Evolutionary conservation across 345 rosid genomes (phyloP).

Genomic region (Linum tenue): DNA sequence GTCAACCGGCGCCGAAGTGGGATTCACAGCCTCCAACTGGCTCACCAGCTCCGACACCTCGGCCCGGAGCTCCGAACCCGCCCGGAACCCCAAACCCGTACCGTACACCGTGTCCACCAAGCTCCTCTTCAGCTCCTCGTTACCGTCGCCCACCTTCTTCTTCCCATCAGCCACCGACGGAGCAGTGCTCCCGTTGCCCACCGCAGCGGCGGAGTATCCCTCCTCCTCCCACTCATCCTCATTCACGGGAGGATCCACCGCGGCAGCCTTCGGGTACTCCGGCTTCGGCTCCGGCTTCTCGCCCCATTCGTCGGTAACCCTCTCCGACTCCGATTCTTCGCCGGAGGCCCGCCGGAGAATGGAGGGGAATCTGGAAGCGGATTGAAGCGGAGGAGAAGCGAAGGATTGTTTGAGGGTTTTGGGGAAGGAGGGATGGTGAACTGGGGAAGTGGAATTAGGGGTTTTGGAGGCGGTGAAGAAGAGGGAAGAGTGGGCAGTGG

Average conservation of each 20-base stretch:
- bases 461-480: slow-evolving; percentile 14
- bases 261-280: slow-evolving; percentile 34
- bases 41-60: slow-evolving; percentile 84
- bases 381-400: slow-evolving; percentile 12
- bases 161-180: slow-evolving; percentile 6
- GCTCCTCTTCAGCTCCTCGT: slow-evolving; percentile 61
- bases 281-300: slow-evolving; percentile 44
- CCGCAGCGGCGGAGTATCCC: neutral
- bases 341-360: slow-evolving; percentile 19
- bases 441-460: slow-evolving; percentile 3
- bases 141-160: slow-evolving; percentile 17
- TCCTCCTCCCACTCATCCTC: slow-evolving; percentile 78
- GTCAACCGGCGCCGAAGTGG: slow-evolving; percentile 62
- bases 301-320: slow-evolving; percentile 76
- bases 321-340: slow-evolving; percentile 16
- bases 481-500: slow-evolving; percentile 11
- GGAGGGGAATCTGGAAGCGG: slow-evolving; percentile 1
- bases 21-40: slow-evolving; percentile 75
- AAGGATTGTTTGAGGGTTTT: neutral
- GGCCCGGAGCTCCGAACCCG: slow-evolving; percentile 58
- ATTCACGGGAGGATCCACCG: slow-evolving; percentile 61
- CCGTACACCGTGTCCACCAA: slow-evolving; percentile 80
- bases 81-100: slow-evolving; percentile 70
- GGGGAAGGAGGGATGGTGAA: neutral
- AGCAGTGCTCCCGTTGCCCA: slow-evolving; percentile 39